Conservation (phyloP, 1,139 yeast genomes). For the Suhomyces chickasaworum region DNA sequence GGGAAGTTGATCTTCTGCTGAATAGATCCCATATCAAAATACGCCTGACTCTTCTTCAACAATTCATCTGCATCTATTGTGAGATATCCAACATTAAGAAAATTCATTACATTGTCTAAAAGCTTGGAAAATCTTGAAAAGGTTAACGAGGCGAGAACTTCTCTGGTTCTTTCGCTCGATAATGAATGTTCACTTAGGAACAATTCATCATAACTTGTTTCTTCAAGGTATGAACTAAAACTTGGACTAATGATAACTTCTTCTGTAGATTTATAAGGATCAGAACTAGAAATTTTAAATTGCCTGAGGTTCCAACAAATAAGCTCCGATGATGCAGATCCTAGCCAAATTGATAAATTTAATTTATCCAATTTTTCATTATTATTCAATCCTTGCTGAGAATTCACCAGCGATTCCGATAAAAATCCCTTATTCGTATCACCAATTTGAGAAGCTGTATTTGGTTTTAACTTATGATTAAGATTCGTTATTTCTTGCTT, state of each 20-base stretch:
- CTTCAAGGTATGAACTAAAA: slow-evolving; percentile 30
- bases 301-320: slow-evolving; percentile 31
- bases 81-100: slow-evolving; percentile 30
- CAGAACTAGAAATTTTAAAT: slow-evolving; percentile 18
- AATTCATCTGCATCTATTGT: slow-evolving; percentile 27
- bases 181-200: slow-evolving; percentile 8
- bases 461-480: background rate
- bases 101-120: slow-evolving; percentile 22
- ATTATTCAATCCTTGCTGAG: background rate
- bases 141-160: slow-evolving; percentile 3
- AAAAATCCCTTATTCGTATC: background rate
- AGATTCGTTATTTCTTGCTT: slow-evolving; percentile 12
- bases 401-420: background rate
- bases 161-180: background rate
- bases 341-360: slow-evolving; percentile 22
- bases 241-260: slow-evolving; percentile 25
- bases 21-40: slow-evolving; percentile 17
- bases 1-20: slow-evolving; percentile 10
- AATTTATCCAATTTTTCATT: slow-evolving; percentile 5
- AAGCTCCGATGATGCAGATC: slow-evolving; percentile 31
- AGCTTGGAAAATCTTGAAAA: slow-evolving; percentile 6
- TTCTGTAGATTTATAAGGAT: slow-evolving; percentile 9
- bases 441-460: background rate
- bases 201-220: slow-evolving; percentile 24
- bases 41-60: slow-evolving; percentile 15